Base-by-base conservation (phyloP, 176 grass and related monocot genomes). In the Rhynchospora tenuis region DNA sequence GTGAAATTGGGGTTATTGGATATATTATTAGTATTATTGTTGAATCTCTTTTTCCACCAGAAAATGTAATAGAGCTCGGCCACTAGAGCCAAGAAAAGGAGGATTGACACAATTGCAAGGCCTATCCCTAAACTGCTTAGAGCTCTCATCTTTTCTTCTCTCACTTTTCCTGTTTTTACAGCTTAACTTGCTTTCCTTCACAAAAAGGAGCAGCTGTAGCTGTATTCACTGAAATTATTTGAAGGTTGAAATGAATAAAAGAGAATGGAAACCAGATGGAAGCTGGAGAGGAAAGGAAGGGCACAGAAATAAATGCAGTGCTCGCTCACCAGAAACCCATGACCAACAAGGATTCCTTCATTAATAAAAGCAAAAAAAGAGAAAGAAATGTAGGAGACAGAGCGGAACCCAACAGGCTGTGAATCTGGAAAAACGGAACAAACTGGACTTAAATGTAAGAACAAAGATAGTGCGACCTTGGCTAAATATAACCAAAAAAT, bases 41-140 rank as follows among this genome's bases (percentile, higher is more conserved):
- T 81, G 79, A 16, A 87, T 69, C 88, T 83, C 81, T 83, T 91
- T 86, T 94, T 98, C 86, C 91, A 86, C 29, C 90, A 93, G 56
- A 98, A 85, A 81, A 98, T 86, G 83, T 98, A 98, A 86, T 89
- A 98, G 46, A 98, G 88, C 86, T 93, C 91, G 27, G 95, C 89
- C 13, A 87, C 64, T 85, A 98, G 89, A 58, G 95, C 95, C 0
- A 98, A 85, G 0, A 98, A 84, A 3, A 98, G 89, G 48, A 94
- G 87, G 5, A 81, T 86, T 1, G 92, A 91, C 58, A 98, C 89
- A 80, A 91, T 64, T 10, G 73, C 90, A 24, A 98, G 70, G 15
- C 90, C 89, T 54, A 95, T 79, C 47, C 90, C 92, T 46, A 95
- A 47, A 62, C 82, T 66, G 65, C 90, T 97, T 4, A 90, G 61